A percentile compares a stretch with the other conserved stretches of the same genome.
Conservation (phyloP, 1,284 basidiomycete species). For the Malassezia obtusa region DNA sequence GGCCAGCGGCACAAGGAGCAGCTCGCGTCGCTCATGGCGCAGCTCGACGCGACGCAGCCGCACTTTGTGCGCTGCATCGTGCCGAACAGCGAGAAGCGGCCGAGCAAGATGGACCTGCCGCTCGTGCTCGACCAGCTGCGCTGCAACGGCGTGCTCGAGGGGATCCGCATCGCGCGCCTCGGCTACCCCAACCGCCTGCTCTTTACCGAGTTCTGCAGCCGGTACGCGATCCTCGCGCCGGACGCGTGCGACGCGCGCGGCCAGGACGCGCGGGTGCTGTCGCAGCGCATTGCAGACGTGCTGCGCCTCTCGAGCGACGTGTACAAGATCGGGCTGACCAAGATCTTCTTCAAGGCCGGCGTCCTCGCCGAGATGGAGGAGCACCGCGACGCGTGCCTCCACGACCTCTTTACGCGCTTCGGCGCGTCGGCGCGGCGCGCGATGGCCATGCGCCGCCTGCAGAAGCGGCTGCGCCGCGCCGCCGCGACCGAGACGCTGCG, state of each 20-base stretch:
- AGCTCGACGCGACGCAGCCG: conserved; percentile 86
- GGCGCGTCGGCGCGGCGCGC: conserved; percentile 78
- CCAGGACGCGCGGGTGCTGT: conserved; percentile 93
- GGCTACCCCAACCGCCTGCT: conserved; percentile 95
- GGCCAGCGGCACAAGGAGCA: conserved; percentile 95
- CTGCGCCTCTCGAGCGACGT: conserved; percentile 74
- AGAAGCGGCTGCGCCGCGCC: conserved; percentile 87
- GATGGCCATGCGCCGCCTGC: conserved; percentile 78
- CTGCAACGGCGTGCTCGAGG: conserved; percentile 97
- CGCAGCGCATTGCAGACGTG: conserved; percentile 79
- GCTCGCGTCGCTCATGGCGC: conserved; percentile 77
- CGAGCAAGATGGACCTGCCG: conserved; percentile 82
- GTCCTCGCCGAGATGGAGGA: conserved; percentile 97
- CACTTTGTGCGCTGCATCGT: conserved; percentile 99
- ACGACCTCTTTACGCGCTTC: conserved; percentile 77
- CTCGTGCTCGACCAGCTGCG: conserved; percentile 91
- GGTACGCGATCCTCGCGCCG: conserved; percentile 90
- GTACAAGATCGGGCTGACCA: conserved; percentile 88
- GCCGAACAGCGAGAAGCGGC: conserved; percentile 83
- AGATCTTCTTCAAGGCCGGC: conserved; percentile 98
- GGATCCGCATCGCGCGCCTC: conserved; percentile 91
- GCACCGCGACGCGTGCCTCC: conserved; percentile 72
- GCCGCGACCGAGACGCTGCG: conserved; percentile 85
- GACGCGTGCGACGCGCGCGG: conserved; percentile 84
- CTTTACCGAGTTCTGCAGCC: conserved; percentile 92